These are phyloP conservation scores for Colletotrichum horii DNA, from an alignment of 2,329 filamentous ascomycete genomes.

Conservation along the genomic window DNA sequence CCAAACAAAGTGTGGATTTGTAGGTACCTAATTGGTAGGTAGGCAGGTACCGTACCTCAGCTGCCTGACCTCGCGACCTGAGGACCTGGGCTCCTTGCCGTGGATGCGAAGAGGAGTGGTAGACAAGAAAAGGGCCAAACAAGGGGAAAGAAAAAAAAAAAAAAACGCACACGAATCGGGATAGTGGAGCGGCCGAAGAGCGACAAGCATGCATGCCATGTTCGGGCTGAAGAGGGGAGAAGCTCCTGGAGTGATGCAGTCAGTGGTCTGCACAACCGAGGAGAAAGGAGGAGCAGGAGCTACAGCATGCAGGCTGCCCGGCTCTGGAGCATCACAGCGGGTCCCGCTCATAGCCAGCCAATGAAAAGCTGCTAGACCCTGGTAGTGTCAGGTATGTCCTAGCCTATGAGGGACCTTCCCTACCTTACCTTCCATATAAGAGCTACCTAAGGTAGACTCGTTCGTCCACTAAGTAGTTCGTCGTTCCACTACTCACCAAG, in stretches of 20 bases:
- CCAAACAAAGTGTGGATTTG: not conserved
- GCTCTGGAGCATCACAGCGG: not conserved
- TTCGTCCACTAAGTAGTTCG: not conserved
- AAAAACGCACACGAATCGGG: not conserved
- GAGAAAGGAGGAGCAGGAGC: not conserved
- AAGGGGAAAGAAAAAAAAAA: not conserved
- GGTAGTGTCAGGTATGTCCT: not conserved
- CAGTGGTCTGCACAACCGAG: not conserved
- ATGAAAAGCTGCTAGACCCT: not conserved
- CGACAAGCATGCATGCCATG: not conserved
- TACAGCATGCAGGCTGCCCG: not conserved
- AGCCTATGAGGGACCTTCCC: not conserved
- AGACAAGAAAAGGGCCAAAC: not conserved
- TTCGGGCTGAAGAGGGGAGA: not conserved
- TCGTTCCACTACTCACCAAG: not conserved
- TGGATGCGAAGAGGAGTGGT: not conserved
- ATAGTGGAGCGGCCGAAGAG: not conserved
- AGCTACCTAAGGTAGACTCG: not conserved
- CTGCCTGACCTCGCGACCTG: not conserved
- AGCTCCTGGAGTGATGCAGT: not conserved
- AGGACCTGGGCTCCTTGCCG: not conserved
- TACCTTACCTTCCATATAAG: not conserved
- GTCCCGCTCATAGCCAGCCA: not conserved
- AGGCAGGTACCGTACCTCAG: not conserved
- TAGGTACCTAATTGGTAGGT: not conserved